phyloP scores from a whole-genome alignment of 495 filamentous ascomycete species.

The Xylaria acuta region DNA sequence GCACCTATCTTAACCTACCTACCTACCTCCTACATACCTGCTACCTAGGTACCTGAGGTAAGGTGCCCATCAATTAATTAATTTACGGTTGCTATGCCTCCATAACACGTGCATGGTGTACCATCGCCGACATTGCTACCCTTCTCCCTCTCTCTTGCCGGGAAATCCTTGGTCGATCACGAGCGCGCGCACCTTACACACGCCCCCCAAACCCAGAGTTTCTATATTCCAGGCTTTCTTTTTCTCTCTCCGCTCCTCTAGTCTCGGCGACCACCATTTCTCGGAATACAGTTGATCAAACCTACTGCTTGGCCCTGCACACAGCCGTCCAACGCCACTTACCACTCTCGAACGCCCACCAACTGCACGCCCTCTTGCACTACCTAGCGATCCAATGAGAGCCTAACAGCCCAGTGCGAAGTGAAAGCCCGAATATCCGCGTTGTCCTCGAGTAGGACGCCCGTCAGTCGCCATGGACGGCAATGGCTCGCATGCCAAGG shows the following conservation, averaged over 20 bases:
- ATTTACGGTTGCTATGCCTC: slow-evolving; percentile 30
- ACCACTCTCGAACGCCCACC: slow-evolving; percentile 53
- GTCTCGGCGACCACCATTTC: slow-evolving; percentile 27
- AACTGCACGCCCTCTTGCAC: slow-evolving; percentile 57
- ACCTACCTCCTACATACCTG: too few species aligned
- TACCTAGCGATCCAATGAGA: slow-evolving; percentile 59
- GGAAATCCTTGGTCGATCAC: slow-evolving; percentile 25
- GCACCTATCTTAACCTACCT: slow-evolving; percentile 14
- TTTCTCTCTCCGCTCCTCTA: slow-evolving; percentile 22
- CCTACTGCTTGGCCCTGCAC: slow-evolving; percentile 49
- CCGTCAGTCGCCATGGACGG: slow-evolving; percentile 43
- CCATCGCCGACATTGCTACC: slow-evolving; percentile 26
- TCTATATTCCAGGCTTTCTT: slow-evolving; percentile 25
- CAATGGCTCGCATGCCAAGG: slow-evolving; percentile 57
- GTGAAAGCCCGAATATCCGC: slow-evolving; percentile 36
- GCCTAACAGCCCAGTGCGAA: slow-evolving; percentile 36
- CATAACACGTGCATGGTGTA: slow-evolving; percentile 32
- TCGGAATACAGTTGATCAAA: slow-evolving; percentile 31
- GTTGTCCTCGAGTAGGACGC: slow-evolving; percentile 39
- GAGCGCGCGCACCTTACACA: slow-evolving; percentile 24
- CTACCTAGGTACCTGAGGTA: slow-evolving; percentile 24
- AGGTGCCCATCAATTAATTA: slow-evolving; percentile 31
- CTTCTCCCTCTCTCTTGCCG: background rate
- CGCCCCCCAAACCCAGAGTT: slow-evolving; percentile 7
- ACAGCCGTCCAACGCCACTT: slow-evolving; percentile 48